These are phyloP conservation scores for Vigna trinervia DNA, from an alignment of 306 rosid genomes.

Conservation along the genomic window DNA sequence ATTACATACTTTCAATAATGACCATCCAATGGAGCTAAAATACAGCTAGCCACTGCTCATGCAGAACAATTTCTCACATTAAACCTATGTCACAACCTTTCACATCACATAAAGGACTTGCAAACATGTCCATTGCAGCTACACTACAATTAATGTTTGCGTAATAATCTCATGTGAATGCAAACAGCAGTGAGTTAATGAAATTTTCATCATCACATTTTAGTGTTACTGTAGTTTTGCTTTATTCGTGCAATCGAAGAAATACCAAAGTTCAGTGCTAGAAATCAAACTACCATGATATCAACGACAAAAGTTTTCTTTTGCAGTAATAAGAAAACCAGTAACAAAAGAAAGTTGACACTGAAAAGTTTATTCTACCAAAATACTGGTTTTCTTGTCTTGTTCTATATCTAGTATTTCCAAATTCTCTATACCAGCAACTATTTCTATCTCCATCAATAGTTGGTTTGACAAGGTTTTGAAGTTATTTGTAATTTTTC, in stretches of 20 bases:
- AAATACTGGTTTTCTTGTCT: too few species aligned
- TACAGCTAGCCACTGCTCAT: conserved; percentile 28
- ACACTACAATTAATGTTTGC: neutral
- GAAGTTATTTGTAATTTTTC: neutral
- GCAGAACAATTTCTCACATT: neutral
- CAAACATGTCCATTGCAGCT: conserved; percentile 3
- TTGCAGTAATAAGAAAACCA: neutral
- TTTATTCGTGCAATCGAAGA: neutral
- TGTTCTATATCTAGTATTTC: too few species aligned
- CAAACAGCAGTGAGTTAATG: neutral
- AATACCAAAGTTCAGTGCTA: neutral
- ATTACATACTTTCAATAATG: conserved; percentile 9
- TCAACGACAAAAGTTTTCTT: neutral
- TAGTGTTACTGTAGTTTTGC: too few species aligned
- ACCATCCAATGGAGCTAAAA: conserved; percentile 12
- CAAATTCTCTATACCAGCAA: too few species aligned
- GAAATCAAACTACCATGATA: neutral
- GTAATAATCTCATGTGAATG: neutral
- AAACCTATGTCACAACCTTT: conserved; percentile 13
- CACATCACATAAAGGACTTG: neutral
- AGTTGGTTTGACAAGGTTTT: too few species aligned
- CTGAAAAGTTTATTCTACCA: neutral
- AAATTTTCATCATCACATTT: too few species aligned
- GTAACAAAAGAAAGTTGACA: neutral
- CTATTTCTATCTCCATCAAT: too few species aligned